These are phyloP conservation scores for Sugiyamaella paludigena DNA, from an alignment of 1,139 yeast species.

Conservation along the genomic window DNA sequence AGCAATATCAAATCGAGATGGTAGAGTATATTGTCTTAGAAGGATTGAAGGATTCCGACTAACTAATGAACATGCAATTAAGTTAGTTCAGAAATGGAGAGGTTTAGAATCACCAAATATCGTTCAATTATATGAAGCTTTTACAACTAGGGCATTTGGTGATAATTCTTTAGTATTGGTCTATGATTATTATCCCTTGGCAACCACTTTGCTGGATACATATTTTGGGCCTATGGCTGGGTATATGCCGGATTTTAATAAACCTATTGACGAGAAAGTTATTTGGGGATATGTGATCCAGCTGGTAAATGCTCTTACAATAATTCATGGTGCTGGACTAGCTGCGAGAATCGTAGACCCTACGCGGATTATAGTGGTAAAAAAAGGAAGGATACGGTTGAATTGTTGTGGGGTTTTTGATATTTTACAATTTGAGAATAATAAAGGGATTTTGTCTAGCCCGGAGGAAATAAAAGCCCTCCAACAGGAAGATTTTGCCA, in stretches of 20 bases:
- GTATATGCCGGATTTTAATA: constrained; percentile 20
- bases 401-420: constrained; percentile 73
- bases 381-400: constrained; percentile 66
- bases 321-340: constrained; percentile 59
- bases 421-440: constrained; percentile 49
- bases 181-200: constrained; percentile 67
- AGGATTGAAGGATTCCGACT: constrained; percentile 66
- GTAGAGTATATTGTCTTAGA: constrained; percentile 71
- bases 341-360: constrained; percentile 64
- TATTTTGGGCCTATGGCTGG: constrained; percentile 44
- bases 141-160: constrained; percentile 84
- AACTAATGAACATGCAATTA: constrained; percentile 56
- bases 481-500: constrained; percentile 53
- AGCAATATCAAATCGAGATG: constrained; percentile 76
- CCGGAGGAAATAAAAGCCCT: constrained; percentile 36
- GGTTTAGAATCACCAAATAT: constrained; percentile 51
- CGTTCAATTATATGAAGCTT: constrained; percentile 72
- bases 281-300: constrained; percentile 80
- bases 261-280: constrained; percentile 53
- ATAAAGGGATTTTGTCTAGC: constrained; percentile 14
- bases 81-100: constrained; percentile 53
- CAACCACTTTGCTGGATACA: constrained; percentile 55
- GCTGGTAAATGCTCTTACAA: constrained; percentile 57
- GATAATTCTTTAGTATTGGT: constrained; percentile 59
- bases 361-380: constrained; percentile 69